Percentiles rank a stretch among this genome's conserved stretches.
phyloP scores from a whole-genome alignment of 2,329 filamentous ascomycete species.

The Colletotrichum euphorbiae region DNA sequence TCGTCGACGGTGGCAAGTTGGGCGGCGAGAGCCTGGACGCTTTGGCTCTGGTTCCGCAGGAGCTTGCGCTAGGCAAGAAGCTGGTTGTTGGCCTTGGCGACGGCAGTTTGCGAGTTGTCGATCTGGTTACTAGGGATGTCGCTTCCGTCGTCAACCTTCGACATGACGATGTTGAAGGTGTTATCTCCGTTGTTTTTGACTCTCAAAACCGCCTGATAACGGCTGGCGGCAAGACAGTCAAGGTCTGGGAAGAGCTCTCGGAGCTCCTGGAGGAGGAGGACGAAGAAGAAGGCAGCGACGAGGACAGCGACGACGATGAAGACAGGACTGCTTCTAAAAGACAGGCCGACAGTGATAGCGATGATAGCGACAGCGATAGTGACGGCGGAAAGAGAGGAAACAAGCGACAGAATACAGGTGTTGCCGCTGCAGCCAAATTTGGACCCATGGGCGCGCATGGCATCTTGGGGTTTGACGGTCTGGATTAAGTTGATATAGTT shows the following conservation, averaged over 20 bases:
- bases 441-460: conserved; percentile 64
- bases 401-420: conserved; percentile 56
- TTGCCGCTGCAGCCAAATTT: conserved; percentile 54
- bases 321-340: conserved; percentile 60
- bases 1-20: conserved; percentile 72
- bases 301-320: conserved; percentile 56
- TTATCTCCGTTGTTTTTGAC: conserved; percentile 86
- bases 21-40: conserved; percentile 85
- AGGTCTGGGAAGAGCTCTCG: conserved; percentile 91
- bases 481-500: conserved; percentile 51
- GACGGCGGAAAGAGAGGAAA: conserved; percentile 58
- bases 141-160: conserved; percentile 68
- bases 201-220: conserved; percentile 87
- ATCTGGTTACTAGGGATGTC: conserved; percentile 79
- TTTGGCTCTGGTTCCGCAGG: conserved; percentile 78
- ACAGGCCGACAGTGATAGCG: conserved; percentile 58
- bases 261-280: conserved; percentile 63
- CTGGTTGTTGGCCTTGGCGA: conserved; percentile 86
- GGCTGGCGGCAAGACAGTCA: conserved; percentile 86
- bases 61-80: conserved; percentile 76
- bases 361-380: conserved; percentile 59
- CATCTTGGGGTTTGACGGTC: conserved; percentile 61
- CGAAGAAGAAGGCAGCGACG: conserved; percentile 56
- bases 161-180: conserved; percentile 90
- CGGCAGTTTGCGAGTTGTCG: conserved; percentile 81